Evolutionary conservation across 2,329 filamentous ascomycete genomes (phyloP).

Genomic region (Fusarium xylarioides): DNA sequence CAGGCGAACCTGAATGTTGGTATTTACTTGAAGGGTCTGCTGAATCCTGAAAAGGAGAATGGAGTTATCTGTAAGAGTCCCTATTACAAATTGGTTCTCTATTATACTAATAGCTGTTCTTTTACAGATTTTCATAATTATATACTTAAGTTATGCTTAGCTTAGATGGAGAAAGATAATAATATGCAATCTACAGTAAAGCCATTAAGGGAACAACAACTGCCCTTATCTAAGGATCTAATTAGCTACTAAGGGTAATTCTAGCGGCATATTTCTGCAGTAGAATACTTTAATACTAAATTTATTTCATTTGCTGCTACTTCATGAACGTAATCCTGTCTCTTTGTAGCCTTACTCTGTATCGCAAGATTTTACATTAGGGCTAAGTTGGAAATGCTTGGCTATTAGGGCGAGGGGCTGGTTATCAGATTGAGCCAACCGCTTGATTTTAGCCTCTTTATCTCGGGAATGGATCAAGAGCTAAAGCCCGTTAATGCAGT

Average conservation of each 20-base stretch:
- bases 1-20: accelerated
- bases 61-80: neutral
- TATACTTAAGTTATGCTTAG: neutral
- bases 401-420: too few species aligned
- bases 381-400: accelerated
- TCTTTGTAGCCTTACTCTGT: neutral
- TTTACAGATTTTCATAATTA: neutral
- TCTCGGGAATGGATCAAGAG: neutral
- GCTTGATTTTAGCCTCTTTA: accelerated
- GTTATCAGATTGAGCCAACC: neutral
- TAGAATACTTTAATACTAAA: accelerated
- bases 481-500: neutral
- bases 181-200: accelerated
- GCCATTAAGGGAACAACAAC: accelerated
- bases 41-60: neutral
- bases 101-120: neutral
- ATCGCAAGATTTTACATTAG: neutral
- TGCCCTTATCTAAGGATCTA: accelerated
- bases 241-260: accelerated
- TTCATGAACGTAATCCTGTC: accelerated
- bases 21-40: neutral
- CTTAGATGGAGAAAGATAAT: neutral
- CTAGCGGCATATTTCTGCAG: accelerated
- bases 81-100: too few species aligned
- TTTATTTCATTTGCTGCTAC: neutral